Evolutionary conservation across 257 asterid species (phyloP), one percentile per base, ranked within the genome.

Genomic region (Osmanthus fragrans): DNA sequence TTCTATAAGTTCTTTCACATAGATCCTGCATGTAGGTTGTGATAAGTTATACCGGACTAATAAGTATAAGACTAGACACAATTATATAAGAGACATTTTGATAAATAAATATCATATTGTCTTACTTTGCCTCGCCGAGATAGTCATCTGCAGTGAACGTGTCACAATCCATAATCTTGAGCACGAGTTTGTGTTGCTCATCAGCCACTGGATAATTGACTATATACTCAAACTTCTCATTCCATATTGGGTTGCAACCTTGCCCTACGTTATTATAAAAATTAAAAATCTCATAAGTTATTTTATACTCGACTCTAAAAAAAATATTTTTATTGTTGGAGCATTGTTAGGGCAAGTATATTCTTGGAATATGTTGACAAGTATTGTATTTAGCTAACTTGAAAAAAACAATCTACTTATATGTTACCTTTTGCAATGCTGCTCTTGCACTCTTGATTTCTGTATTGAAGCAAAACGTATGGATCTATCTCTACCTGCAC

Each of bases 101-200:
- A 8, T 37, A 58, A 33, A 37, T 39, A 7, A 33, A 37, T 39
- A 7, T 45, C 32, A 27, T 30, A 27, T 39, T 7, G 5, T 33
- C 79, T 77, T 86, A 92, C 95, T 79, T 87, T 29, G 93, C 73
- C 73, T 89, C 86, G 36, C 97, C 97, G 3, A 92, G 88, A 80
- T 71, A 82, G 67, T 90, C 91, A 80, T 92, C 93, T 0, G 70
- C 9, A 7, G 90, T 79, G 84, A 81, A 86, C 65, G 79, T 73
- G 74, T 90, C 92, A 12, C 74, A 84, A 73, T 92, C 94, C 90
- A 87, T 88, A 32, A 92, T 68, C 76, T 79, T 87, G 83, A 92
- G 87, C 15, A 80, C 5, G 2, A 92, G 92, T n/a, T 88, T 88
- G 81, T 84, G 45, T 19, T 85, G 80, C 2, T 84, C 70, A 0